Base-by-base conservation (phyloP, 2,329 filamentous ascomycete species). In the Colletotrichum sansevieriae region DNA sequence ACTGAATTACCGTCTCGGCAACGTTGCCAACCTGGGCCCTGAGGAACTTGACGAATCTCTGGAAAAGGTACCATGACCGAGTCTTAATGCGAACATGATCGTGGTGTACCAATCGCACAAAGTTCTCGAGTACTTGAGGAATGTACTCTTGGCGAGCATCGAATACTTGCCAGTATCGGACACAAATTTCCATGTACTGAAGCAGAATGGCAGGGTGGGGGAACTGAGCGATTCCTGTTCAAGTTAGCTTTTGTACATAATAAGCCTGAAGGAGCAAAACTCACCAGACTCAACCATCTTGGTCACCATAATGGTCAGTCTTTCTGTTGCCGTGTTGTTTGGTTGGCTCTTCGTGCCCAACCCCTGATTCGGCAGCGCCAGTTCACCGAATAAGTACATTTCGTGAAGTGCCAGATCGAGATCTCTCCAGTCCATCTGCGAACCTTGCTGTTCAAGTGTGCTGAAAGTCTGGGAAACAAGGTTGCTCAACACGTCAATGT, bases 121-220 rank as follows among this genome's bases (percentile, higher is more conserved):
- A 98, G 76, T 92, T 94, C 75, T 98, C 94, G 47, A 99, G 85
- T 1, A 96, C 94, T 72, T 91, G 91, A 2, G 93, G 93, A 57
- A 98, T 97, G 70, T 93, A 90, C 22, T 91, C 85, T 35, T 90
- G 86, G 76, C 97, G 92, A 64, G 90, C 89, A 76, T 98, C 95
- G 77, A 99, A 98, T 79, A 98, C 97, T 33, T 90, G 88, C 77
- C 91, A 93, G 80, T 99, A 99, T 58, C 96, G 91, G 63, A 97
- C 95, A 78, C 95, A 97, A 41, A 97, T 97, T 79, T 99, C 96
- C 95, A 99, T 98, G 77, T 97, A 99, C 80, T 98, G 94, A 22
- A 99, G 85, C 71, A 98, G 89, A 59, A 98, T 95, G 15, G 95
- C 94, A 1, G 96, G 95, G 77, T 98, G 96, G 15, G 91, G 90